Base-by-base conservation (phyloP, 148 eudicot species). In the Spergularia bocconei region DNA sequence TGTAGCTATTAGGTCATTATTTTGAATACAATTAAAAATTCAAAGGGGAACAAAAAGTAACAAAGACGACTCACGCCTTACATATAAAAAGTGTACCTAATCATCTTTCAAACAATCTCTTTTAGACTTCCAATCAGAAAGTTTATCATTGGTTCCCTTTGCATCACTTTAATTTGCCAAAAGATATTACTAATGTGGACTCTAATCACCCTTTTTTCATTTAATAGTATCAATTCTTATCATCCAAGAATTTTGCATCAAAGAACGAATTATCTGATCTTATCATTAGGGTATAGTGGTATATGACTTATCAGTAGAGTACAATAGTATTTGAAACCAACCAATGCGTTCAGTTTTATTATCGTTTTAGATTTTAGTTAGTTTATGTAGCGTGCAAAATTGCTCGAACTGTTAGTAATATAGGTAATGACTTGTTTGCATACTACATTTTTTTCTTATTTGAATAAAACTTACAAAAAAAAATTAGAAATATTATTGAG, bases 1-100 rank as follows among this genome's bases (percentile, higher is more conserved):
- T 73, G 84, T 81, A 68, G 78, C 36, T 29, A 29, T 29, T 29
- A 29, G 65, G 74, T 52, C 69, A 78, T 78, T 72, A 36, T 62
- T 71, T 77, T 78, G 77, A 29, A 29, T 29, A 29, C 2, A 3
- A 29, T 29, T 2, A 29, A 29, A 29, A 29, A 29, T 29, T 29
- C 36, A 29, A 29, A 29, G 36, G 36, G 36, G 36, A 29, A 29
- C 36, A 29, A 29, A 29, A 29, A 29, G 36, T 2, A 75, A 44
- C 41, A 64, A 20, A 21, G 3, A 15, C 19, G 60, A 25, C 23
- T 6, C 61, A 74, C 70, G 12, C 77, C 70, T 63, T 19, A 52
- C 38, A 75, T 65, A 44, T 44, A 4, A 44, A 44, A 44, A 44
- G 48, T 44, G 48, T 44, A 44, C 7, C 48, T 44, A 44, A 44